Percentiles rank a stretch among this genome's conserved stretches.
These are phyloP conservation scores for Grifola frondosa DNA, from an alignment of 1,284 basidiomycete species.

Conservation along the genomic window DNA sequence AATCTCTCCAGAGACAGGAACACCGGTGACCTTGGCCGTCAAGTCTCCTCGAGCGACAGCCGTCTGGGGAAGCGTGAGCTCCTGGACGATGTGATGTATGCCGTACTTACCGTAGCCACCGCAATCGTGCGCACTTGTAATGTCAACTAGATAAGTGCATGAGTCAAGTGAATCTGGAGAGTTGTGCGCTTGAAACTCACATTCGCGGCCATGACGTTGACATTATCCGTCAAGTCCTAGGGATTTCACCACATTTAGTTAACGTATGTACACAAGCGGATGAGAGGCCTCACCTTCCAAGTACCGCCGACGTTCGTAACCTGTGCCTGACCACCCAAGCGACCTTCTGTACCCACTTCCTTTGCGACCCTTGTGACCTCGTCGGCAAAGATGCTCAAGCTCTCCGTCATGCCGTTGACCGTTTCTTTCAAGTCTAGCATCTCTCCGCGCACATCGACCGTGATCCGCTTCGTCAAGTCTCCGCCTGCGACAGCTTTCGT, in stretches of 20 bases:
- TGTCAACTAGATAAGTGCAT: conserved; percentile 60
- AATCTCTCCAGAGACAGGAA: conserved; percentile 95
- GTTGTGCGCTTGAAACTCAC: conserved; percentile 44
- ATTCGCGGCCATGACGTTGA: conserved; percentile 87
- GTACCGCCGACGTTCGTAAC: conserved; percentile 94
- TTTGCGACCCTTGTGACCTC: conserved; percentile 86
- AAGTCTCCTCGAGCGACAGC: conserved; percentile 94
- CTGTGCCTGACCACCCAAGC: conserved; percentile 83
- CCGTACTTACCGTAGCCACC: conserved; percentile 69
- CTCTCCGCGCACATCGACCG: conserved; percentile 87
- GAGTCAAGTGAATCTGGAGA: not conserved
- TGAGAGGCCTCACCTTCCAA: conserved; percentile 74
- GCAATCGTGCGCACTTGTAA: conserved; percentile 95
- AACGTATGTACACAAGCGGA: conserved; percentile 16
- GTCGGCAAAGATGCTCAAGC: conserved; percentile 83
- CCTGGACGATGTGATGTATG: not conserved
- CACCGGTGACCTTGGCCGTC: conserved; percentile 90
- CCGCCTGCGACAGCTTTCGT: conserved; percentile 90
- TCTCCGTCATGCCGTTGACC: conserved; percentile 91
- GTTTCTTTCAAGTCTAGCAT: conserved; percentile 86
- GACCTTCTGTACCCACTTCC: conserved; percentile 92
- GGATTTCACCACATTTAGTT: not conserved
- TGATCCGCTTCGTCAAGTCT: conserved; percentile 88
- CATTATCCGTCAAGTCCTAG: conserved; percentile 88
- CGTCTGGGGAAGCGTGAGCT: conserved; percentile 47